Conservation (phyloP, 176 grass and related monocot species). For the Oryza meyeriana region DNA sequence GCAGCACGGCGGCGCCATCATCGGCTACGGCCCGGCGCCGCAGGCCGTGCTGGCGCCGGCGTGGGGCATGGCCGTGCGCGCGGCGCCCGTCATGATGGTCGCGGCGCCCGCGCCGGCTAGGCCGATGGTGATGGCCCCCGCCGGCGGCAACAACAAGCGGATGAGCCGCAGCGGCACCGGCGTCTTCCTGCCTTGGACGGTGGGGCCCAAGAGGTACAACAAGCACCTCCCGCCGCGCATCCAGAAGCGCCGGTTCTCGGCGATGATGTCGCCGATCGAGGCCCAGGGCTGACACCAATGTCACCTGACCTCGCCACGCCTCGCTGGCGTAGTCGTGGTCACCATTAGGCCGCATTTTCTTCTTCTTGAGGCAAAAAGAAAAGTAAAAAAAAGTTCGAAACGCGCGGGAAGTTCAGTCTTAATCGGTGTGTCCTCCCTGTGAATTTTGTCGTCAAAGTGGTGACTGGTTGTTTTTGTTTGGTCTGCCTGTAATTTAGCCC, state of each 20-base stretch:
- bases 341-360: constrained; percentile 8
- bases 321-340: neutral
- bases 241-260: constrained; percentile 87
- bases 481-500: constrained; percentile 53
- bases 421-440: constrained; percentile 5
- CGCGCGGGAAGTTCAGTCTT: constrained; percentile 21
- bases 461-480: constrained; percentile 23
- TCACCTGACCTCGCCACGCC: neutral
- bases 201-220: constrained; percentile 87
- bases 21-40: constrained; percentile 53
- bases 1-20: constrained; percentile 27
- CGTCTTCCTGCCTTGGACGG: constrained; percentile 93
- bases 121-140: constrained; percentile 53
- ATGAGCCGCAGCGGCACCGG: constrained; percentile 74
- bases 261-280: constrained; percentile 70
- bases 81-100: constrained; percentile 63
- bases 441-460: constrained; percentile 36
- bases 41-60: constrained; percentile 65
- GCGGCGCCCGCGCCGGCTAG: constrained; percentile 45
- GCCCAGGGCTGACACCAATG: constrained; percentile 47
- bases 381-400: neutral
- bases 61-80: constrained; percentile 72
- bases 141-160: constrained; percentile 49
- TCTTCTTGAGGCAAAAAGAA: constrained; percentile 17
- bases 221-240: constrained; percentile 96